phyloP scores from a whole-genome alignment of 148 eudicot genomes.

The Rhododendron williamsianum region DNA sequence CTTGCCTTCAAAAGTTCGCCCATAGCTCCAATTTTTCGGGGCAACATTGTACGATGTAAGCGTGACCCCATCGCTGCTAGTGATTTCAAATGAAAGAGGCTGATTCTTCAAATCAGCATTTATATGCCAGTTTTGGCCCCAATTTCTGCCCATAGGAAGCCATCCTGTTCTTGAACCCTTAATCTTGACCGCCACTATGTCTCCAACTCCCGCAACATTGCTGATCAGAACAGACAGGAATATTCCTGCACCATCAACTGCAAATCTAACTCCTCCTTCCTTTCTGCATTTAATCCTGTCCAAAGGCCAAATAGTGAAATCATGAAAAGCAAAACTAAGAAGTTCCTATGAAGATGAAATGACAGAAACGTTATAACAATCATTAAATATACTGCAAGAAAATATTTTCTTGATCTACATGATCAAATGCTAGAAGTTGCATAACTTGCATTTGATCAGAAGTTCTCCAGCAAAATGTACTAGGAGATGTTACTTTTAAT shows the following conservation, averaged over 20 bases:
- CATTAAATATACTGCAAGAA: too few species aligned
- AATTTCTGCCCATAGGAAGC: slow-evolving; percentile 82
- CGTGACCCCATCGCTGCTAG: slow-evolving; percentile 68
- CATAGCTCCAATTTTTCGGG: slow-evolving; percentile 71
- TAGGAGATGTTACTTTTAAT: too few species aligned
- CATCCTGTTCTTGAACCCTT: slow-evolving; percentile 90
- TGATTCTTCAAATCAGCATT: slow-evolving; percentile 75
- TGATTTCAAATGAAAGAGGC: slow-evolving; percentile 78
- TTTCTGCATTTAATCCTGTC: slow-evolving; percentile 80
- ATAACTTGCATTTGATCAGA: too few species aligned
- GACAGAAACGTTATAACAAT: too few species aligned
- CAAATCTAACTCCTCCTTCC: slow-evolving; percentile 80
- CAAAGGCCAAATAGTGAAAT: background rate
- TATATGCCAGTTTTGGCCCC: slow-evolving; percentile 92
- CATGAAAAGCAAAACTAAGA: background rate
- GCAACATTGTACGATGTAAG: slow-evolving; percentile 70
- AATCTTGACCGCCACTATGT: slow-evolving; percentile 52
- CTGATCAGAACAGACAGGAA: slow-evolving; percentile 75
- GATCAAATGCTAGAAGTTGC: too few species aligned
- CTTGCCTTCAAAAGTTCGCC: slow-evolving; percentile 83
- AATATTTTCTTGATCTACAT: too few species aligned
- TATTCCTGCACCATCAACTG: slow-evolving; percentile 63
- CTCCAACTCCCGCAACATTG: slow-evolving; percentile 87
- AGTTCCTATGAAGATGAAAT: background rate
- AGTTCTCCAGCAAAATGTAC: too few species aligned